phyloP scores from a whole-genome alignment of 208 protist genomes.

The Trypanosoma mega region DNA sequence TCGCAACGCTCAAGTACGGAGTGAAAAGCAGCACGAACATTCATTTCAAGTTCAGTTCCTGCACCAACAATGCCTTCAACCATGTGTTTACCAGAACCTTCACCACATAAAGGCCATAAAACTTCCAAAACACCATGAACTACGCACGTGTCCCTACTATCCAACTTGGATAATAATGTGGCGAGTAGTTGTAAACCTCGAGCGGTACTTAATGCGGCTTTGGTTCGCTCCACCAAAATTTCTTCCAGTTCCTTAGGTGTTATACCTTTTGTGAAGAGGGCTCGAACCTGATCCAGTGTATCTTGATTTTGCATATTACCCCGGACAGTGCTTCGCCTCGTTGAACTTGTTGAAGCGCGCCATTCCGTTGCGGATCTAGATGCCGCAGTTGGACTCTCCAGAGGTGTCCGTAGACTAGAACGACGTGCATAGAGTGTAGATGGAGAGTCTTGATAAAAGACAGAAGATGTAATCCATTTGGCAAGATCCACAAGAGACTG shows the following conservation, averaged over 20 bases:
- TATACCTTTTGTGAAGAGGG: conserved; percentile 56
- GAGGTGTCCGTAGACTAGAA: conserved; percentile 28
- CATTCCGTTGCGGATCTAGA: conserved; percentile 65
- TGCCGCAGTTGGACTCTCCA: conserved; percentile 40
- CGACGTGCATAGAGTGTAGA: conserved; percentile 27
- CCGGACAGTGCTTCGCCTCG: conserved; percentile 59
- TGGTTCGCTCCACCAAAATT: conserved; percentile 56
- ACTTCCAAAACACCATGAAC: conserved; percentile 40
- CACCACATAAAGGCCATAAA: conserved; percentile 47
- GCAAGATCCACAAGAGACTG: conserved; percentile 60
- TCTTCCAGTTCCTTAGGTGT: conserved; percentile 53
- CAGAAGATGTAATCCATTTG: conserved; percentile 60
- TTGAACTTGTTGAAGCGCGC: conserved; percentile 44
- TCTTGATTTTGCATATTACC: conserved; percentile 46
- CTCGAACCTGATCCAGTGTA: conserved; percentile 73
- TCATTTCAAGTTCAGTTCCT: conserved; percentile 63
- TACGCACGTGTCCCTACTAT: conserved; percentile 12
- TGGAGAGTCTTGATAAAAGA: conserved; percentile 36
- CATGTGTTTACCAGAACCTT: conserved; percentile 56
- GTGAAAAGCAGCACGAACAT: conserved; percentile 71
- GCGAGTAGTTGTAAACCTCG: conserved; percentile 57
- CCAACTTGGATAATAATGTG: conserved; percentile 19
- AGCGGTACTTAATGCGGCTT: conserved; percentile 52
- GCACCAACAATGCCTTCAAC: conserved; percentile 61
- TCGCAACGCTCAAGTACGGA: conserved; percentile 42